Conservation (phyloP, 192 early-diverging fungal species). For the Coemansia sp. region DNA sequence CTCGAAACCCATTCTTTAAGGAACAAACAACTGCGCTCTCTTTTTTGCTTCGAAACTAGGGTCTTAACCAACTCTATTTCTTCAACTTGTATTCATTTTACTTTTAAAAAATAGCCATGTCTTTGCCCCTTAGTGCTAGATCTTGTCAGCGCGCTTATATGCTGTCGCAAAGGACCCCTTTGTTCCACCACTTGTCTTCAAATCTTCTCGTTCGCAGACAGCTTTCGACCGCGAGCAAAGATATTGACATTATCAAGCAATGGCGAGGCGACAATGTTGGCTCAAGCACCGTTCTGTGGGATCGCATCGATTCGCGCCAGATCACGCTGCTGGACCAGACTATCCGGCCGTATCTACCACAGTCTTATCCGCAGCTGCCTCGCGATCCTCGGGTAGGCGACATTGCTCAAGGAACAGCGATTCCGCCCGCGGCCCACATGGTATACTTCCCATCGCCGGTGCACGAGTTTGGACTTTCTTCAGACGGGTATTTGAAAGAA, state of each 20-base stretch:
- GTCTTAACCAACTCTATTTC: not conserved
- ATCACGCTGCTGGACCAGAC: slow-evolving; percentile 48
- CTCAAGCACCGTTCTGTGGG: slow-evolving; percentile 23
- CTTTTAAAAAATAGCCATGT: not conserved
- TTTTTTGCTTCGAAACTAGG: not conserved
- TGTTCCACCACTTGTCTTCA: not conserved
- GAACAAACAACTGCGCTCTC: not conserved
- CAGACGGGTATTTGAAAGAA: slow-evolving; percentile 81
- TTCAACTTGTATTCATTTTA: not conserved
- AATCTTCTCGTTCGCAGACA: not conserved
- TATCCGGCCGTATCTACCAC: slow-evolving; percentile 43
- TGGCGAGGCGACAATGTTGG: slow-evolving; percentile 23
- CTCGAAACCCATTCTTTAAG: not conserved
- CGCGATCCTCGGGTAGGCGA: slow-evolving; percentile 30
- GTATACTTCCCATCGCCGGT: slow-evolving; percentile 77
- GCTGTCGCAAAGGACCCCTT: not conserved
- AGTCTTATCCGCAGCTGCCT: slow-evolving; percentile 18
- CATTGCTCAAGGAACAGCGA: slow-evolving; percentile 36
- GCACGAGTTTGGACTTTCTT: slow-evolving; percentile 64
- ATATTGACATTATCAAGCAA: slow-evolving; percentile 8
- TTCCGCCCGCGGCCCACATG: slow-evolving; percentile 78
- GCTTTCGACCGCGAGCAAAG: not conserved
- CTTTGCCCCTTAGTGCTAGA: not conserved
- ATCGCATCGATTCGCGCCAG: slow-evolving; percentile 50
- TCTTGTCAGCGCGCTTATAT: not conserved